Base-by-base conservation (phyloP, 2,329 filamentous ascomycete species). In the Fusarium tuaranense region DNA sequence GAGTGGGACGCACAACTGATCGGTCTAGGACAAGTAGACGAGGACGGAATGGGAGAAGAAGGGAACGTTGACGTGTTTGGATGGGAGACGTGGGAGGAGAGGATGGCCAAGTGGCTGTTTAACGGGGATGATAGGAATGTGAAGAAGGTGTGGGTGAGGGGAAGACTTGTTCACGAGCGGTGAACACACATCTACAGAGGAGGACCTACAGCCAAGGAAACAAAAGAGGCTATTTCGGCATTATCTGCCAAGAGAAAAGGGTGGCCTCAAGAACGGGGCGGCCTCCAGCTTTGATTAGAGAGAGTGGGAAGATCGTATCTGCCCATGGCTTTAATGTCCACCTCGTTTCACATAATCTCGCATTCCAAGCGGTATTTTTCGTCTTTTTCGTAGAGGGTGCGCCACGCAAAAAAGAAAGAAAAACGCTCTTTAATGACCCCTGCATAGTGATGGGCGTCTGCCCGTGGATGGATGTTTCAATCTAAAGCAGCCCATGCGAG, bases 41-140 rank as follows among this genome's bases (percentile, higher is more conserved):
- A 83, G 7, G 82, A 85, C 4, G 86, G 86, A 5, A 60, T 75
- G 22, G 85, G 88, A 5, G 83, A 84, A 5, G 84, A 84, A 2
- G 92, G 92, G 0, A 91, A 92, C 57, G 94, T 98, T 0, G 95
- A 98, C 82, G 82, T 98, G 0, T 99, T 98, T 86, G 95, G 95
- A 1, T 95, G 92, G 90, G 96, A 98, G 88, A 90, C 80, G n/a
- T 97, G 94, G 94, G 90, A 93, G 44, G 94, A 98, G 79, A 90
- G 87, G 79, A 85, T 98, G 13, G 94, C 94, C 63, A 99, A 99
- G 87, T 99, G 97, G 97, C 87, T 98, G 71, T 99, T 94, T 84
- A 93, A 91, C 75, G 97, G 97, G 0, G 95, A 98, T 85, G 97
- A 98, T 84, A 88, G 96, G 76, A 98, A 98, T 82, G 96, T 95